Evolutionary conservation across 306 rosid species (phyloP), one percentile per base, ranked within the genome.

Genomic region (Castanospermum australe): DNA sequence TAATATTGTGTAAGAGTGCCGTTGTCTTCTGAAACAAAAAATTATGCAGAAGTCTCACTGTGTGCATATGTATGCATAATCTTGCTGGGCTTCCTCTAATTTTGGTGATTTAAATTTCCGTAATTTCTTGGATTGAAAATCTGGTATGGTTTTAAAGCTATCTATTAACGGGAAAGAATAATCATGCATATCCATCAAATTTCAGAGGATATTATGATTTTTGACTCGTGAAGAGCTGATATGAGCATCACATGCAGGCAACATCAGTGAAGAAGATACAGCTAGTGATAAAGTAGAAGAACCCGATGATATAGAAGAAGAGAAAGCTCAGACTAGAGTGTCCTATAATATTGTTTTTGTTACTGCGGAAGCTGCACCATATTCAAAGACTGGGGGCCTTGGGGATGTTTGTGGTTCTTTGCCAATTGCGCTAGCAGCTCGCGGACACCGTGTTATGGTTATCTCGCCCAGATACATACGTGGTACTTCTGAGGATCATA

Each of bases 391-490:
- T 0, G 98, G 97, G 57, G 98, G 98, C 14, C 87, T 93, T 63
- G 98, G 88, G 39, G 98, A 93, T 93, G 98, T 93, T 66, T 93
- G 97, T 85, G 98, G 98, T 55, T 91, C 98, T 73, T 82, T 93
- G 87, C 97, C 98, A 13, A 78, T 88, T 65, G 93, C 93, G 30
- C 83, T 93, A 13, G 98, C 93, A 9, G 82, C 78, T 47, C 92
- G 95, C 0, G 98, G 97, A 20, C 98, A 93, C 75, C 93, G 95
- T 51, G 98, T 91, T 24, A 93, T 93, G 98, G 98, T 93, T 76
- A 78, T 93, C 75, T 90, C 95, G 18, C 98, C 98, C 1, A 89
- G 90, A 76, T 93, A 93, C 81, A 72, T 72, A 28, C 87, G 83
- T 8, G 98, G 93, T 25, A 62, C 87, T 56, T 44, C 97, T 32